A percentile compares a stretch with the other conserved stretches of the same genome.
These are phyloP conservation scores for Lagerstroemia speciosa DNA, from an alignment of 345 rosid genomes.

Conservation along the genomic window DNA sequence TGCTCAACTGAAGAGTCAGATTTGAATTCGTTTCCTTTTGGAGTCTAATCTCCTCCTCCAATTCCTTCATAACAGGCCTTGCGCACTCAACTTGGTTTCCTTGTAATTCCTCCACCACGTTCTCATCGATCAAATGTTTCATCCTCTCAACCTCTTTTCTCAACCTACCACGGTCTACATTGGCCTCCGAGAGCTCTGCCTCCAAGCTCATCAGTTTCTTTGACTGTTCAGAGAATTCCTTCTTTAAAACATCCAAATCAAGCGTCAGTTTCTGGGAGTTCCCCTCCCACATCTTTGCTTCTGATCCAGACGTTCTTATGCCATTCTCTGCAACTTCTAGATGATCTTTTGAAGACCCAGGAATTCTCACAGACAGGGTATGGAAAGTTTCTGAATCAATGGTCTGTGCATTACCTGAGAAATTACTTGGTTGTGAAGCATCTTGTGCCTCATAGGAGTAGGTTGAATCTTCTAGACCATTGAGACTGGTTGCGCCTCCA, in stretches of 20 bases:
- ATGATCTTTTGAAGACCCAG: slow-evolving; percentile 30
- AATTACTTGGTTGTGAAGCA: slow-evolving; percentile 23
- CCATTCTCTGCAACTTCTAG: slow-evolving; percentile 46
- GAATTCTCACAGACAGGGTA: slow-evolving; percentile 15
- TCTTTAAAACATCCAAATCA: slow-evolving; percentile 37
- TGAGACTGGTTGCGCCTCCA: slow-evolving; percentile 8
- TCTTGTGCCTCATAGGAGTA: slow-evolving; percentile 14
- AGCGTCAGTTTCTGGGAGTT: slow-evolving; percentile 37
- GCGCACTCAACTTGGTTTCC: slow-evolving; percentile 13
- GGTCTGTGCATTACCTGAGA: slow-evolving; percentile 17
- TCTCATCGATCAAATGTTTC: slow-evolving; percentile 22
- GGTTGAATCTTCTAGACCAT: slow-evolving; percentile 16
- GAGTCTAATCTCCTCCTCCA: slow-evolving; percentile 41
- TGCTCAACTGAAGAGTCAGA: slow-evolving; percentile 42
- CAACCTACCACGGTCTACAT: slow-evolving; percentile 32
- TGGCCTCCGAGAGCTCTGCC: slow-evolving; percentile 37
- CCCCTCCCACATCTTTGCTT: slow-evolving; percentile 53
- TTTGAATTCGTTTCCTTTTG: slow-evolving; percentile 32
- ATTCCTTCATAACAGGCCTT: slow-evolving; percentile 21
- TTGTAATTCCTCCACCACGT: slow-evolving; percentile 19
- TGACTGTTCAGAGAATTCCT: slow-evolving; percentile 36
- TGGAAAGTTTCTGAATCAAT: slow-evolving; percentile 18
- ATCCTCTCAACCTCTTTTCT: slow-evolving; percentile 37
- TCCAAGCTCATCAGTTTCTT: slow-evolving; percentile 25
- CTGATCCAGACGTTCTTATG: slow-evolving; percentile 32